phyloP scores from a whole-genome alignment of 306 rosid species.

The Prinsepia uniflora region DNA sequence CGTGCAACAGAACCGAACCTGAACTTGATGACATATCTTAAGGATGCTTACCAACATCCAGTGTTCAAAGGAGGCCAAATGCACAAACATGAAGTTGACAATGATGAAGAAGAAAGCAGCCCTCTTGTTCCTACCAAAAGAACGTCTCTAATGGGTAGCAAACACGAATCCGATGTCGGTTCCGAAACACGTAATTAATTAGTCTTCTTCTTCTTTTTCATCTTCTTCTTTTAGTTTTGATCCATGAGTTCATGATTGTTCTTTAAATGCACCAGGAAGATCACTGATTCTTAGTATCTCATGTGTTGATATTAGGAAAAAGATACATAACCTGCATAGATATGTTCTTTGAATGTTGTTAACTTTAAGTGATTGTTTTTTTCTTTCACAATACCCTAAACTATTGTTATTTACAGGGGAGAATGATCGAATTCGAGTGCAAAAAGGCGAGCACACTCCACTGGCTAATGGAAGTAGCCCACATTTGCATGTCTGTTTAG shows the following conservation, averaged over 20 bases:
- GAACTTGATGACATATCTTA: conserved; percentile 60
- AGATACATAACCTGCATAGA: neutral
- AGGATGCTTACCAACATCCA: conserved; percentile 73
- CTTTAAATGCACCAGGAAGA: conserved; percentile 9
- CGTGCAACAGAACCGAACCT: conserved; percentile 69
- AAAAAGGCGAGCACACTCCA: too few relatives aligned
- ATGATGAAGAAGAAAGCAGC: conserved; percentile 74
- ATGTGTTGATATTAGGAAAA: neutral
- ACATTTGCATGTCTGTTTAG: too few relatives aligned
- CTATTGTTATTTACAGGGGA: too few relatives aligned
- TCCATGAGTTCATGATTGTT: neutral
- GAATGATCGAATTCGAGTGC: too few relatives aligned
- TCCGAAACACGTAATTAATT: conserved; percentile 1
- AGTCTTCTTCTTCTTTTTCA: neutral
- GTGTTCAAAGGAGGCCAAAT: conserved; percentile 44
- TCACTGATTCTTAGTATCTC: neutral
- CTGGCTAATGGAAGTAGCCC: too few relatives aligned
- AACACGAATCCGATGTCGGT: conserved; percentile 38
- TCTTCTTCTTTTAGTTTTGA: neutral
- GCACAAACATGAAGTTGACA: conserved; percentile 19
- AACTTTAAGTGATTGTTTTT: too few relatives aligned
- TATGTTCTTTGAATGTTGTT: neutral
- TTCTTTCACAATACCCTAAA: too few relatives aligned
- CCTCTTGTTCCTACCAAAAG: conserved; percentile 75
- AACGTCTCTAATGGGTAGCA: conserved; percentile 40